Percentiles rank a stretch among this genome's conserved stretches.
phyloP scores from a whole-genome alignment of 2,329 filamentous ascomycete genomes.

The Colletotrichum trifolii region DNA sequence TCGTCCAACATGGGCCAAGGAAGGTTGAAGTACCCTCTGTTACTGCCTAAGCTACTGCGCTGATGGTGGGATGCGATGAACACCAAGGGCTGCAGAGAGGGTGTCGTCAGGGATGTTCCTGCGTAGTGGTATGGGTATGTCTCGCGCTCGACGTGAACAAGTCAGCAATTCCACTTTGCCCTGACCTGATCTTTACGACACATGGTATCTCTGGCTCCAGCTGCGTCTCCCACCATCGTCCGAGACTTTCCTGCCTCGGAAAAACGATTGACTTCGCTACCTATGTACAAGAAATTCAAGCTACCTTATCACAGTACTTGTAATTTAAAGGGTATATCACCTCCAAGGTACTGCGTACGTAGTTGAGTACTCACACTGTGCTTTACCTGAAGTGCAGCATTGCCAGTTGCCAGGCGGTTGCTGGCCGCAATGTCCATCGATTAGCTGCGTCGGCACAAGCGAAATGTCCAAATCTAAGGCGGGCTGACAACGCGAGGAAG shows the following conservation, averaged over 20 bases:
- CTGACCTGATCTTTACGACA: slow-evolving; percentile 12
- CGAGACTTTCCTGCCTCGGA: slow-evolving; percentile 2
- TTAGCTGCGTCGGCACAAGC: slow-evolving; percentile 17
- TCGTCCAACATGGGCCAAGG: slow-evolving; percentile 6
- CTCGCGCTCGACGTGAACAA: slow-evolving; percentile 14
- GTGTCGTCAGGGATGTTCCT: slow-evolving; percentile 31
- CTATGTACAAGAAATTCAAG: too few relatives aligned
- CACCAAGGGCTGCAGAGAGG: slow-evolving; percentile 30
- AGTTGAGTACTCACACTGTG: neutral
- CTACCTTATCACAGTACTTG: too few relatives aligned
- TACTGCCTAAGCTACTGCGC: slow-evolving; percentile 13
- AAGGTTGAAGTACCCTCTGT: slow-evolving; percentile 20
- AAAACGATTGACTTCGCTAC: neutral
- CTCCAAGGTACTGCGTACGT: neutral
- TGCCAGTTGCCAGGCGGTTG: slow-evolving; percentile 21
- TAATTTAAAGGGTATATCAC: too few relatives aligned
- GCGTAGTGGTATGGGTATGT: slow-evolving; percentile 18
- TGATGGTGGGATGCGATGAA: slow-evolving; percentile 25
- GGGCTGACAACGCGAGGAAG: slow-evolving; percentile 9
- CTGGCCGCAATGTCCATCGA: slow-evolving; percentile 29
- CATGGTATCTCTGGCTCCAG: neutral
- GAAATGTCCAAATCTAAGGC: slow-evolving; percentile 26
- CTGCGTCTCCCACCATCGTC: neutral
- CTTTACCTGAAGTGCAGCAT: neutral
- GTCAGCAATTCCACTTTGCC: slow-evolving; percentile 13